Evolutionary conservation across 306 rosid genomes (phyloP).

Genomic region (Corylus avellana): DNA sequence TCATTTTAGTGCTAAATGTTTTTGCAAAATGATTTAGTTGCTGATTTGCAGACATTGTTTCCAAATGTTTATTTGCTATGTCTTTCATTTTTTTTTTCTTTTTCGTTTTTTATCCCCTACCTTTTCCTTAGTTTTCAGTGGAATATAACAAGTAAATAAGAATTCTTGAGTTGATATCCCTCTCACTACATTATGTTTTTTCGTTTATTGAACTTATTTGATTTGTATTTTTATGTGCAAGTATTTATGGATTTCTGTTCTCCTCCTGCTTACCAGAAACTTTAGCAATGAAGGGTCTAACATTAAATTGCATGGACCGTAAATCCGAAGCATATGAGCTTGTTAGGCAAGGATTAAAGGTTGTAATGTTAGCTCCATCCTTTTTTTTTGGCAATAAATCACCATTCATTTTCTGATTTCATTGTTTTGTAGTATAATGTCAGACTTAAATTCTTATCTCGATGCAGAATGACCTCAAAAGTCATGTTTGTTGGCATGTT

Average conservation of each 20-base stretch:
- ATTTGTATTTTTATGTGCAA: background rate
- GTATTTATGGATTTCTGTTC: constrained; percentile 11
- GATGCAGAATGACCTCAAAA: constrained; percentile 91
- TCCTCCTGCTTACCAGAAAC: constrained; percentile 67
- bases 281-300: constrained; percentile 96
- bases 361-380: constrained; percentile 33
- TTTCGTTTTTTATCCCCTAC: background rate
- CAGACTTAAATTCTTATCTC: constrained; percentile 29
- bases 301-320: constrained; percentile 98
- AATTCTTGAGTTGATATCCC: background rate
- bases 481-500: constrained; percentile 99
- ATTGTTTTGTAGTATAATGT: constrained; percentile 21
- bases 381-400: background rate
- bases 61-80: background rate
- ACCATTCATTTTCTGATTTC: constrained; percentile 14
- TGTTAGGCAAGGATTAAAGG: constrained; percentile 94
- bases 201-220: background rate
- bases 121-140: background rate
- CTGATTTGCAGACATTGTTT: background rate
- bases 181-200: constrained; percentile 8
- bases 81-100: background rate
- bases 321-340: constrained; percentile 96
- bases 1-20: background rate
- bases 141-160: background rate
- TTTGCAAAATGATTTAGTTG: background rate